Base-by-base conservation (phyloP, 228 moss, liverwort and hornwort genomes). In the Sphagnum magellanicum region DNA sequence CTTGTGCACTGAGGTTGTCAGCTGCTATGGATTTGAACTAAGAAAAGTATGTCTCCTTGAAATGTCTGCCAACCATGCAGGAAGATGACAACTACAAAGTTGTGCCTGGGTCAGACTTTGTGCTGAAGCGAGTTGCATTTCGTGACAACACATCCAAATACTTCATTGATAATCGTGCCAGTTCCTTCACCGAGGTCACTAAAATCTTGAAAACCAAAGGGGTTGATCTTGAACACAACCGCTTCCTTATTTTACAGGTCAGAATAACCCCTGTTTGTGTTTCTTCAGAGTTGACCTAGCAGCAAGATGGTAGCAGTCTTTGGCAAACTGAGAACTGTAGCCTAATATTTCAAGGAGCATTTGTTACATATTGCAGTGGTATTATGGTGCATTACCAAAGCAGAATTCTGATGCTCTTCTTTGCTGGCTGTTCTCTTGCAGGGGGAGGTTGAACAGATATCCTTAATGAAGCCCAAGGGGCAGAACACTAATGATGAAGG, bases 381-480 rank as follows among this genome's bases (percentile, higher is more conserved):
- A 32, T 17, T 17, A 17, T 1, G 1, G 17, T 32, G 32, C 32
- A 32, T 32, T 32, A 32, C 32, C 32, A 32, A 32, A 32, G 32
- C 0, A 32, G 1, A 32, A 32, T 32, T 32, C 32, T 32, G 32
- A 32, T 32, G 32, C 32, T 32, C 32, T 32, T 47, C 47, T 16
- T 62, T 62, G 61, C 61, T 62, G 52, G 52, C 4, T 48, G 52
- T 51, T 61, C 50, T 32, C 63, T 63, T 59, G 77, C 78, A 93
- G 94, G 98, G 98, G 55, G 98, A 98, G 79, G 98, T 98, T 67
- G 98, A 98, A 65, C 98, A 98, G 74, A 98, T 98, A 13, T 98
- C 94, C 13, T 70, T 94, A 72, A 98, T 98, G 94, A 98, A 98
- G 79, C 98, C 98, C 6, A 98, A 93, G 77, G 89, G 84, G 9